These are phyloP conservation scores for Termitomyces sp. DNA, from an alignment of 768 basidiomycete genomes.

Conservation along the genomic window DNA sequence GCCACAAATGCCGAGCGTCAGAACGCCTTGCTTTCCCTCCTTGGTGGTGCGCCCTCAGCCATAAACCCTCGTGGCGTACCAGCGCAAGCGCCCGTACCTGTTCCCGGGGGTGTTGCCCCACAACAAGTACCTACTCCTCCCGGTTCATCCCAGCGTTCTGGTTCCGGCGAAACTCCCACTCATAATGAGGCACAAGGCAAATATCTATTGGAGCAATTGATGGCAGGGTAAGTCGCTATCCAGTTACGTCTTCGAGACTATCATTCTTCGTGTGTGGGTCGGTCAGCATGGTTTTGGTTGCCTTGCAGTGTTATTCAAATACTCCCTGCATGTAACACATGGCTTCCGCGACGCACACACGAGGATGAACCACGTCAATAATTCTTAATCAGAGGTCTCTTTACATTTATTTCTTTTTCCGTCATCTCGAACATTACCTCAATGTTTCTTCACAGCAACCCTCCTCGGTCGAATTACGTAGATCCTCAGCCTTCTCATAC, in stretches of 20 bases:
- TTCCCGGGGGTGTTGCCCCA: slow-evolving; percentile 23
- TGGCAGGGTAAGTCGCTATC: slow-evolving; percentile 62
- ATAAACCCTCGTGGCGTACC: slow-evolving; percentile 20
- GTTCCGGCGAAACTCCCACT: slow-evolving; percentile 47
- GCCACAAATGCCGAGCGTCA: slow-evolving; percentile 60
- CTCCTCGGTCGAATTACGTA: slow-evolving; percentile 48
- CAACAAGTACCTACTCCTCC: slow-evolving; percentile 75
- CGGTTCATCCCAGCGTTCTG: slow-evolving; percentile 52
- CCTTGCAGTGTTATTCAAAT: background rate
- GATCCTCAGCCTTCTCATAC: slow-evolving; percentile 41
- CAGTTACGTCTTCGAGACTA: slow-evolving; percentile 3
- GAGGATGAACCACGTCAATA: slow-evolving; percentile 1
- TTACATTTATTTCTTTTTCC: background rate
- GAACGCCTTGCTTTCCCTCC: slow-evolving; percentile 69
- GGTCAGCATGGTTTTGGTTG: background rate
- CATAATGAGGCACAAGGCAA: slow-evolving; percentile 70
- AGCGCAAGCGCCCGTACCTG: slow-evolving; percentile 14
- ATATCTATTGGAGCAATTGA: slow-evolving; percentile 73
- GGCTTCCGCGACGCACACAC: slow-evolving; percentile 6
- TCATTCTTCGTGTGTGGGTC: background rate
- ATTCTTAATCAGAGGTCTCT: background rate
- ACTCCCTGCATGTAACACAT: background rate
- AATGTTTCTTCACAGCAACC: slow-evolving; percentile 31
- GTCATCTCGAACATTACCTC: slow-evolving; percentile 10
- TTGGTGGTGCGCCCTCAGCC: slow-evolving; percentile 40